These are phyloP conservation scores for Cerrena zonata DNA, from an alignment of 1,284 basidiomycete species.

Conservation along the genomic window DNA sequence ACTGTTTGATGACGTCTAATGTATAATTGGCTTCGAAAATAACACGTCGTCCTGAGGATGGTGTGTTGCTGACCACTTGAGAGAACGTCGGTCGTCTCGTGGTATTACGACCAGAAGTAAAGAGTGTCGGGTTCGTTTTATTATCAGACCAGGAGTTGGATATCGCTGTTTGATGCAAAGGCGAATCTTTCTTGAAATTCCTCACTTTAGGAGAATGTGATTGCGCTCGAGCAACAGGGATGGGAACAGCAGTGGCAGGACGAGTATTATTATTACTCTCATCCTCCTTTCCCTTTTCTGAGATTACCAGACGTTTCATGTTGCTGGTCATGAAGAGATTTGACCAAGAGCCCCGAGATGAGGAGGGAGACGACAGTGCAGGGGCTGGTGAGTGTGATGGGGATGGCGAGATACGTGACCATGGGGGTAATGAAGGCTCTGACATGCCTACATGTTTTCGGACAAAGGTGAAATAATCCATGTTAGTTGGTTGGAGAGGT, in stretches of 20 bases:
- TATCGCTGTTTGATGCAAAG: constrained; percentile 25
- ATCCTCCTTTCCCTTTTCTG: constrained; percentile 9
- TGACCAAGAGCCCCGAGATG: constrained; percentile 71
- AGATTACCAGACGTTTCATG: constrained; percentile 51
- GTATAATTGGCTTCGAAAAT: constrained; percentile 25
- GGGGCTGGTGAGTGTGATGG: constrained; percentile 27
- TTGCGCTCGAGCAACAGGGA: constrained; percentile 1
- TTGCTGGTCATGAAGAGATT: constrained; percentile 61
- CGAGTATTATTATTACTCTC: constrained; percentile 7
- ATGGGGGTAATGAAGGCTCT: constrained; percentile 31
- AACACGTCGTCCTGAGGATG: constrained; percentile 31
- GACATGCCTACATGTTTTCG: constrained; percentile 7
- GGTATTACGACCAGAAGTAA: constrained; percentile 30
- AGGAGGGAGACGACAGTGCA: constrained; percentile 39
- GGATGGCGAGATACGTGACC: constrained; percentile 34
- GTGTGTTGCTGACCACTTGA: constrained; percentile 26
- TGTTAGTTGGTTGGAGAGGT: constrained; percentile 2
- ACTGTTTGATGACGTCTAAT: too few species aligned
- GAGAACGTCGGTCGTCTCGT: constrained; percentile 35
- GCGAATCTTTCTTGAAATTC: constrained; percentile 9
- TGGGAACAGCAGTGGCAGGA: neutral
- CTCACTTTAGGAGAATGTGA: constrained; percentile 2
- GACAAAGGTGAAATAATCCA: constrained; percentile 15
- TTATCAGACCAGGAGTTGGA: constrained; percentile 57
- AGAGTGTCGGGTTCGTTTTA: constrained; percentile 33